Evolutionary conservation across 225 moss, liverwort and hornwort genomes (phyloP), one percentile per base, ranked within the genome.

Genomic region (Sphagnum tenellum): DNA sequence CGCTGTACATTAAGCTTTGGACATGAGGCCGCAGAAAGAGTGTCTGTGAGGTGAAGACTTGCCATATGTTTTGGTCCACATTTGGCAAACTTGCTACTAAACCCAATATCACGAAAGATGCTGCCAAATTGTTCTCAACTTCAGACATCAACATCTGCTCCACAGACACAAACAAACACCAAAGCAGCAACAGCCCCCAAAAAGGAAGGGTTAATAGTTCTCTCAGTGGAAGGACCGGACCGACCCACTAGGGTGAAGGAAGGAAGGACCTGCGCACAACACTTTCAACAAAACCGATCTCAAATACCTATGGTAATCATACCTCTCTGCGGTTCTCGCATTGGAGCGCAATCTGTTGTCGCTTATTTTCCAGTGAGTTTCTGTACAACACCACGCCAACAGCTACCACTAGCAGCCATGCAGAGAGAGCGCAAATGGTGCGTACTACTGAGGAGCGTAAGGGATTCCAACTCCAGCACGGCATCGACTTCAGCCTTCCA

Each of bases 101-200:
- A 7, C 94, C 94, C 2, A 86, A 75, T 64, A 94, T 77, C 77
- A 89, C 91, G 9, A 86, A 89, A 3, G 94, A 89, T 8, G 91
- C 83, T 3, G 89, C 91, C 8, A 94, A 72, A 44, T 87, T 94
- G 70, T 94, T 91, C 56, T 76, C 82, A 10, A 94, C 80, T 53
- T 91, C 91, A 48, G 89, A 87, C 72, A 57, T 74, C 56, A 93
- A 77, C n/a, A 88, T 71, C 93, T 93, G 71, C 61, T 61, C 13
- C 58, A 6, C 58, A 29, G 29, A 29, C 58, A 13, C n/a, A 13
- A 6, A 13, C 4, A 13, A 13, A 3, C 7, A 58, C 58, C 44
- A 13, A 58, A n/a, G 44, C 3, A 44, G 12, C 13, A 13, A 58
- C 14, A 8, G 14, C 13, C 13, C 58, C 29, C 29, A 29, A 29